These are phyloP conservation scores for Trypanosomatidae sp. DNA, from an alignment of 208 protist genomes.

Conservation along the genomic window DNA sequence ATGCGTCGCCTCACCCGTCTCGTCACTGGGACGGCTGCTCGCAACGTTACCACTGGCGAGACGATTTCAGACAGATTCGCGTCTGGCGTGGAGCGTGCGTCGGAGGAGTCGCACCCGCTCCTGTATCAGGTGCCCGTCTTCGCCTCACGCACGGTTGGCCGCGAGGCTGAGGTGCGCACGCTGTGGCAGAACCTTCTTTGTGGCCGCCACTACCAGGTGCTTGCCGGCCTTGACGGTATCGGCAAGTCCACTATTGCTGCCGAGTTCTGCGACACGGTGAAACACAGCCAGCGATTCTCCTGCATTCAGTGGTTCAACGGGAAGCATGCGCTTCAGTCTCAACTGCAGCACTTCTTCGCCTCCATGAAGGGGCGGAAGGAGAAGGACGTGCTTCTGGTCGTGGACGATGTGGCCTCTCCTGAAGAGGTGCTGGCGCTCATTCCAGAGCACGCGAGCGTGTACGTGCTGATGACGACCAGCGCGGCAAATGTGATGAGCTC, in stretches of 20 bases:
- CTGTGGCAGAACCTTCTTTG: slow-evolving; percentile 86
- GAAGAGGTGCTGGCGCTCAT: slow-evolving; percentile 30
- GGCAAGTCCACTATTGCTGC: slow-evolving; percentile 87
- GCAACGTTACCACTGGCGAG: slow-evolving; percentile 7
- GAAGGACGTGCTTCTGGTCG: slow-evolving; percentile 76
- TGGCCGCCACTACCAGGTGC: slow-evolving; percentile 63
- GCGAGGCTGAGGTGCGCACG: slow-evolving; percentile 61
- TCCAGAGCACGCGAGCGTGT: slow-evolving; percentile 65
- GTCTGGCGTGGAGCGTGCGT: background rate
- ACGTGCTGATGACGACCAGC: slow-evolving; percentile 66
- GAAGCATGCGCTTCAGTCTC: slow-evolving; percentile 24
- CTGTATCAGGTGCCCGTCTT: slow-evolving; percentile 72
- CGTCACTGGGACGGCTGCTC: background rate
- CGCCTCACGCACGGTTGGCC: slow-evolving; percentile 48
- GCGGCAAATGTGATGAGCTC: slow-evolving; percentile 16
- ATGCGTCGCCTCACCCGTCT: slow-evolving; percentile 23
- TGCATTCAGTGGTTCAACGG: slow-evolving; percentile 90
- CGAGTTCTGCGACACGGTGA: slow-evolving; percentile 76
- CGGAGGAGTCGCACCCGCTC: slow-evolving; percentile 47
- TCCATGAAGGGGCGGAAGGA: slow-evolving; percentile 77
- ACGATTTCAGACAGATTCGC: slow-evolving; percentile 27
- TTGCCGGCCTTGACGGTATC: slow-evolving; percentile 77
- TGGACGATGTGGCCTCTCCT: slow-evolving; percentile 66
- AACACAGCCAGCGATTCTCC: slow-evolving; percentile 73
- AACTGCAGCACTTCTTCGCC: slow-evolving; percentile 66